Evolutionary conservation across 805 yeast species (phyloP).

Genomic region (Lipomyces starkeyi): DNA sequence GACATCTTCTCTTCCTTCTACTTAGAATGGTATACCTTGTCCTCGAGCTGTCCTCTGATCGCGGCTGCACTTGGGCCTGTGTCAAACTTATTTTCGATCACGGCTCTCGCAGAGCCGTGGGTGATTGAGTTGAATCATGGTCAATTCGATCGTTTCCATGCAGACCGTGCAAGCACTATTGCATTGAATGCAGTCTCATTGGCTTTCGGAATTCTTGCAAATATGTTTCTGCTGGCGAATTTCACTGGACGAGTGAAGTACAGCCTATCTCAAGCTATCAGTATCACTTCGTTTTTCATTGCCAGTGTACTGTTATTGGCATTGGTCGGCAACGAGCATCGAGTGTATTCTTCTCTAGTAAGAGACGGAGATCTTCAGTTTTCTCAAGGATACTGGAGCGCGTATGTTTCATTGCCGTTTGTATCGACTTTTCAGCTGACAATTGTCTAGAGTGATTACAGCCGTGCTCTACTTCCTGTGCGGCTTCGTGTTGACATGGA

Average conservation of each 20-base stretch:
- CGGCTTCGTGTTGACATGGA: conserved; percentile 58
- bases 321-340: conserved; percentile 40
- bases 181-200: conserved; percentile 68
- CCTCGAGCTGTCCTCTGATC: conserved; percentile 73
- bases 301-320: conserved; percentile 63
- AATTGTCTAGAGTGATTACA: conserved; percentile 52
- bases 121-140: conserved; percentile 41
- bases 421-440: conserved; percentile 40
- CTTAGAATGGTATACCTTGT: conserved; percentile 63
- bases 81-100: conserved; percentile 73
- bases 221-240: conserved; percentile 70
- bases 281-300: conserved; percentile 66
- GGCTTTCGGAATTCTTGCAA: conserved; percentile 68
- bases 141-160: background rate
- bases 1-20: background rate
- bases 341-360: background rate
- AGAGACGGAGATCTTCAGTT: conserved; percentile 38
- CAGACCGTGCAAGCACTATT: conserved; percentile 54
- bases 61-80: conserved; percentile 83
- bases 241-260: conserved; percentile 66
- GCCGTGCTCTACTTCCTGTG: conserved; percentile 65
- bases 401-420: conserved; percentile 44
- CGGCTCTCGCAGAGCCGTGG: conserved; percentile 77
- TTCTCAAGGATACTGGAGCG: conserved; percentile 75
- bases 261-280: conserved; percentile 63